These are phyloP conservation scores for Cladosporium sp. DNA, from an alignment of 2,329 filamentous ascomycete species.

Conservation along the genomic window DNA sequence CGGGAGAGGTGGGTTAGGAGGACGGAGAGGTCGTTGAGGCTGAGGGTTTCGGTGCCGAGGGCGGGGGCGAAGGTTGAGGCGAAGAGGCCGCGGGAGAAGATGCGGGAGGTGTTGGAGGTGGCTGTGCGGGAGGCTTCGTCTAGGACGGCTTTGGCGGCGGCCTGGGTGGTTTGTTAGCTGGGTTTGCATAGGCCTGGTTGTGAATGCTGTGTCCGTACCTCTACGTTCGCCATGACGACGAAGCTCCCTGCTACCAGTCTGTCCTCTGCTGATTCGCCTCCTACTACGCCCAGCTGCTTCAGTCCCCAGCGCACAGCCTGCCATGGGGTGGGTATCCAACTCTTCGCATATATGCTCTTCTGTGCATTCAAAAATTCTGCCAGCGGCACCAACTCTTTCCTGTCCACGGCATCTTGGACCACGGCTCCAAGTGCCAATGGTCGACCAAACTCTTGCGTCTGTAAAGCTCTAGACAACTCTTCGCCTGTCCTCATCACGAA, in stretches of 20 bases:
- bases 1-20: constrained; percentile 37
- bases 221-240: constrained; percentile 59
- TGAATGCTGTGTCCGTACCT: constrained; percentile 34
- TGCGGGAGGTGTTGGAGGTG: constrained; percentile 28
- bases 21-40: constrained; percentile 42
- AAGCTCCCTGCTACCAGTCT: constrained; percentile 56
- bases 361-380: constrained; percentile 59
- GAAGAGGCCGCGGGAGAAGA: constrained; percentile 29
- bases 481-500: constrained; percentile 51
- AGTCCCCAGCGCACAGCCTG: constrained; percentile 69
- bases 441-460: constrained; percentile 70
- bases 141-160: constrained; percentile 37
- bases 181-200: background rate
- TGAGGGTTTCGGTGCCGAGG: constrained; percentile 26
- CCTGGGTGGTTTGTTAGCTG: constrained; percentile 15
- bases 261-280: constrained; percentile 39
- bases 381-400: constrained; percentile 63
- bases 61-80: constrained; percentile 20
- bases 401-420: constrained; percentile 65
- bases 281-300: constrained; percentile 50
- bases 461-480: constrained; percentile 62
- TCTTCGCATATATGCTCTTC: constrained; percentile 65
- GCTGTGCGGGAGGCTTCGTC: constrained; percentile 27
- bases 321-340: constrained; percentile 65
- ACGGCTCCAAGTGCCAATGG: constrained; percentile 76